Evolutionary conservation across 2,329 filamentous ascomycete species (phyloP), one percentile per base, ranked within the genome.

Genomic region (Tricladium varicosporioides): DNA sequence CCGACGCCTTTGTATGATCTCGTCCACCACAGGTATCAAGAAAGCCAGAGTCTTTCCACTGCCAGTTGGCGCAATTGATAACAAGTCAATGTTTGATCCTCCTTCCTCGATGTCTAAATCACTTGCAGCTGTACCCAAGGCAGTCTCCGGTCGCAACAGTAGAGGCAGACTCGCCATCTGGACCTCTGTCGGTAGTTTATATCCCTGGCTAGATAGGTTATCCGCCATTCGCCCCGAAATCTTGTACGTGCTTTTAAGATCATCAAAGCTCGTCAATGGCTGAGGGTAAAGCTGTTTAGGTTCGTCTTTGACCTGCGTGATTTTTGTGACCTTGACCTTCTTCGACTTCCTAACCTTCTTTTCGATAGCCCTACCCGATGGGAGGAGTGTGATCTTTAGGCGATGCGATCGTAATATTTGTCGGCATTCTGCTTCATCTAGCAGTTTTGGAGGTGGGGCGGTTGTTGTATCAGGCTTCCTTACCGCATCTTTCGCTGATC

Each of bases 21-120:
- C 81, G 69, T 96, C 88, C 65, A 99, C 85, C 2, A 92, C 81
- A 0, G 93, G 92, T 44, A 99, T 89, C 66, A 97, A 74, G 68
- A 97, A 99, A 15, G 92, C 91, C 61, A 99, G 78, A 0, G 94
- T 99, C 78, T 99, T 99, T 46, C 94, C 94, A 71, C 93, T 97
- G 19, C 94, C 94, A 0, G 94, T 99, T 1, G 94, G 94, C 2
- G 94, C 94, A 45, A 97, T 86, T 0, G 91, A 90, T 61, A 99
- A 74, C 42, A 99, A 84, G 75, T 99, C 87, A 4, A 93, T 77
- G 47, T 64, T 53, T 7, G 48, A 44, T 8, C 33, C 50, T 16
- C 73, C 72, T 18, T 68, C 68, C 22, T 70, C 55, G 45, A 59
- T 54, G 56, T 60, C 60, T 16, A 62, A 54, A 2, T 65, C 73